Conservation (phyloP, 1,284 basidiomycete species). For the Austroboletus novae-zelandiae region DNA sequence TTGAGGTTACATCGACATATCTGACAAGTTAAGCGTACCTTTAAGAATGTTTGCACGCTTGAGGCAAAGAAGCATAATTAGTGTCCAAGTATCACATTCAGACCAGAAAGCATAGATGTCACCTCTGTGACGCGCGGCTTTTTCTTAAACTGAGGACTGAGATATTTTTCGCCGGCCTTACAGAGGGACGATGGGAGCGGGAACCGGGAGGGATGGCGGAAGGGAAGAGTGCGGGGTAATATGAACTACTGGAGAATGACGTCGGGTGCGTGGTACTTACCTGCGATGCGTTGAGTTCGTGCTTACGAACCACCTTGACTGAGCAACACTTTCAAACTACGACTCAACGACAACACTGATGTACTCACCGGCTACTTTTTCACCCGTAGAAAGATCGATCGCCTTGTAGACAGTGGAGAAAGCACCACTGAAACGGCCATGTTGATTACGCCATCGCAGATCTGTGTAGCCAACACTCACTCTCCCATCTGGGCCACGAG, state of each 20-base stretch:
- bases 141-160: constrained; percentile 92
- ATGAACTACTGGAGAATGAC: constrained; percentile 32
- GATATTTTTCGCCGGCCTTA: constrained; percentile 88
- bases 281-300: constrained; percentile 92
- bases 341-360: constrained; percentile 18
- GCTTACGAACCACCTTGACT: constrained; percentile 98
- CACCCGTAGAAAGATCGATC: constrained; percentile 70
- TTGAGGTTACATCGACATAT: constrained; percentile 1
- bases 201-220: constrained; percentile 7
- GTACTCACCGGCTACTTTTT: constrained; percentile 79
- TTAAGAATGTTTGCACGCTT: constrained; percentile 98
- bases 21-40: constrained; percentile 41
- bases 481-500: constrained; percentile 95
- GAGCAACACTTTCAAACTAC: constrained; percentile 15
- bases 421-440: constrained; percentile 65
- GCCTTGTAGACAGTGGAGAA: constrained; percentile 99
- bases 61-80: constrained; percentile 20
- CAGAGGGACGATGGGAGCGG: constrained; percentile 29
- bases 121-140: constrained; percentile 97
- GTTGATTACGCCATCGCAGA: constrained; percentile 9
- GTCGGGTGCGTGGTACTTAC: constrained; percentile 54
- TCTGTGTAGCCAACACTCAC: constrained; percentile 48
- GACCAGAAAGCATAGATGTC: constrained; percentile 39
- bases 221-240: constrained; percentile 16
- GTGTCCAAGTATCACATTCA: constrained; percentile 10